phyloP scores from a whole-genome alignment of 768 basidiomycete genomes.

The Sporobolomyces roseus region DNA sequence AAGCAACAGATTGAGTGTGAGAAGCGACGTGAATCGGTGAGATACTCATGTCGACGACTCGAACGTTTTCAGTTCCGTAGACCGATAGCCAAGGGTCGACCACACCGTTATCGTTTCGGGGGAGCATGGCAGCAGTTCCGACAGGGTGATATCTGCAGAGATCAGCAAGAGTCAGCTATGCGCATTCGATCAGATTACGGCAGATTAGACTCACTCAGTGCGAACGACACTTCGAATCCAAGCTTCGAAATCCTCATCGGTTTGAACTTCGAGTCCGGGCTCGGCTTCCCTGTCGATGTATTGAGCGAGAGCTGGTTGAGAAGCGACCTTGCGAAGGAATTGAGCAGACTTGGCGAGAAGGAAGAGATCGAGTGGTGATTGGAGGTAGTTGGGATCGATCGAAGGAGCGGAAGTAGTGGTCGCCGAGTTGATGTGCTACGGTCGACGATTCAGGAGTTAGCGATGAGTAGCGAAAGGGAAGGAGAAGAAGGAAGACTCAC shows the following conservation, averaged over 20 bases:
- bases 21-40: constrained; percentile 25
- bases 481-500: neutral
- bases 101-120: constrained; percentile 51
- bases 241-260: constrained; percentile 59
- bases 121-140: constrained; percentile 54
- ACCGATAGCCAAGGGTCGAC: constrained; percentile 52
- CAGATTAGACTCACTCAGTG: constrained; percentile 51
- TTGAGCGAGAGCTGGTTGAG: neutral
- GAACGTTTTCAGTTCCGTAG: constrained; percentile 46
- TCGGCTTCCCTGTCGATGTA: constrained; percentile 25
- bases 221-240: constrained; percentile 54
- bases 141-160: constrained; percentile 50
- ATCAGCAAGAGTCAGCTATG: too few species aligned
- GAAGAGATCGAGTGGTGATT: constrained; percentile 18
- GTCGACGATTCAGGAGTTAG: too few species aligned
- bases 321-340: constrained; percentile 21
- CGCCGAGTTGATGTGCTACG: constrained; percentile 30
- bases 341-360: constrained; percentile 12
- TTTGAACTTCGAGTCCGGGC: constrained; percentile 56
- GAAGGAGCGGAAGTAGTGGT: neutral
- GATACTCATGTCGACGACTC: constrained; percentile 40
- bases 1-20: constrained; percentile 27
- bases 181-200: neutral
- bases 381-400: constrained; percentile 12
- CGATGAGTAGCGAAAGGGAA: too few species aligned